phyloP scores from a whole-genome alignment of 2,329 filamentous ascomycete species.

The Alternaria triticimaculans region DNA sequence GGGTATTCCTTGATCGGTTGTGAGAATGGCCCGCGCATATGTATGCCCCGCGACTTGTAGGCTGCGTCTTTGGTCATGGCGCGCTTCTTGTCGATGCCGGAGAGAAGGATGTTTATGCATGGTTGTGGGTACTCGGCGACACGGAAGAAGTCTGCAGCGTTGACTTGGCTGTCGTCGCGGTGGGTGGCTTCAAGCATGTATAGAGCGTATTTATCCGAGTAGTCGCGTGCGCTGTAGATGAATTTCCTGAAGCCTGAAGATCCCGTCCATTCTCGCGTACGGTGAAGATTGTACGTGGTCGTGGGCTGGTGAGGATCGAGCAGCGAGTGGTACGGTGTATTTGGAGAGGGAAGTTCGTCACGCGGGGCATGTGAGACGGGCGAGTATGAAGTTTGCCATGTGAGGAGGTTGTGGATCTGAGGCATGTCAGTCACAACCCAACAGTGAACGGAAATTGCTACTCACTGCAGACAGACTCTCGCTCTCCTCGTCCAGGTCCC shows the following conservation, averaged over 20 bases:
- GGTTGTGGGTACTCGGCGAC: constrained; percentile 43
- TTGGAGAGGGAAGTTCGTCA: constrained; percentile 42
- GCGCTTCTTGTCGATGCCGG: constrained; percentile 44
- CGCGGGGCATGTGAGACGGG: constrained; percentile 42
- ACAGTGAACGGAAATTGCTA: background rate
- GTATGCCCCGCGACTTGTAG: constrained; percentile 47
- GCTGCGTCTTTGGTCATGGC: constrained; percentile 34
- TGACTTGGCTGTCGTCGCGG: constrained; percentile 42
- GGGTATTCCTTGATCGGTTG: constrained; percentile 47
- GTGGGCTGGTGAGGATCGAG: constrained; percentile 42
- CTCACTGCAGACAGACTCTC: constrained; percentile 45
- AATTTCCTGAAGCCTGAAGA: constrained; percentile 44
- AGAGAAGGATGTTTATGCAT: constrained; percentile 44
- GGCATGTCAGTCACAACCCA: constrained; percentile 8
- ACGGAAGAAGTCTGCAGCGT: constrained; percentile 45
- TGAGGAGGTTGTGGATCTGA: constrained; percentile 46
- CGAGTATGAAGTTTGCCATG: constrained; percentile 45
- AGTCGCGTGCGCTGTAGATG: constrained; percentile 46
- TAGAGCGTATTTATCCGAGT: constrained; percentile 45
- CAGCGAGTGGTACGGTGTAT: constrained; percentile 44
- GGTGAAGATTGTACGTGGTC: constrained; percentile 46
- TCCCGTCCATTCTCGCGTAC: constrained; percentile 47
- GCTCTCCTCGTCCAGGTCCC: constrained; percentile 47
- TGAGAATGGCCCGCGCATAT: constrained; percentile 41
- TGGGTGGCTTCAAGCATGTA: constrained; percentile 46